These are phyloP conservation scores for Solanum sejunctum DNA, from an alignment of 257 asterid genomes.

Conservation along the genomic window DNA sequence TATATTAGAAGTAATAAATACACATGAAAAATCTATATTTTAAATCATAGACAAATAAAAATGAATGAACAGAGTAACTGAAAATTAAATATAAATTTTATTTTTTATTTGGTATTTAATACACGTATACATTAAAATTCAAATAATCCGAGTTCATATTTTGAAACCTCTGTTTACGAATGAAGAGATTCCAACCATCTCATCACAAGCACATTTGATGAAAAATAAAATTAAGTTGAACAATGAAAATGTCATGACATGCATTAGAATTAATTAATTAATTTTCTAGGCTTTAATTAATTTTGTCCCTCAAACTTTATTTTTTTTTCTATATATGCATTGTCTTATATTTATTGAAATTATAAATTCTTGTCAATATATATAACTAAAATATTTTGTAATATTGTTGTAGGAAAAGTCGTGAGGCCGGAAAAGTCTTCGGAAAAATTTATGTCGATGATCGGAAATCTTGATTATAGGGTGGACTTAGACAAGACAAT, in stretches of 20 bases:
- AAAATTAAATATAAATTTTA: too few species aligned
- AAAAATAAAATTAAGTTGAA: not conserved
- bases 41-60: too few species aligned
- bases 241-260: not conserved
- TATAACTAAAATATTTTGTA: not conserved
- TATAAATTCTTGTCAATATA: not conserved
- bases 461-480: slow-evolving; percentile 36
- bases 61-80: too few species aligned
- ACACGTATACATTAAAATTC: accelerated
- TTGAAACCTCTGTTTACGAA: accelerated
- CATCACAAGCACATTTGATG: not conserved
- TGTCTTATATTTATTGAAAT: not conserved
- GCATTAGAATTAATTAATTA: not conserved
- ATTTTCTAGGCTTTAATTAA: not conserved
- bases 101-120: too few species aligned
- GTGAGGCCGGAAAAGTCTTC: slow-evolving; percentile 44
- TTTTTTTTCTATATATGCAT: not conserved
- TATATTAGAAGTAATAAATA: not conserved
- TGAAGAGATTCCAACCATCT: not conserved
- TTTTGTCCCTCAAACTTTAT: not conserved
- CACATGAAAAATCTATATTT: too few species aligned
- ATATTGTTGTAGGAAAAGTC: slow-evolving; percentile 24
- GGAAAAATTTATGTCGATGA: slow-evolving; percentile 22
- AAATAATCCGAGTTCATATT: accelerated
- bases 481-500: slow-evolving; percentile 21